Conservation (phyloP, 2,329 filamentous ascomycete genomes). For the Cladosporium sphaerospermum region DNA sequence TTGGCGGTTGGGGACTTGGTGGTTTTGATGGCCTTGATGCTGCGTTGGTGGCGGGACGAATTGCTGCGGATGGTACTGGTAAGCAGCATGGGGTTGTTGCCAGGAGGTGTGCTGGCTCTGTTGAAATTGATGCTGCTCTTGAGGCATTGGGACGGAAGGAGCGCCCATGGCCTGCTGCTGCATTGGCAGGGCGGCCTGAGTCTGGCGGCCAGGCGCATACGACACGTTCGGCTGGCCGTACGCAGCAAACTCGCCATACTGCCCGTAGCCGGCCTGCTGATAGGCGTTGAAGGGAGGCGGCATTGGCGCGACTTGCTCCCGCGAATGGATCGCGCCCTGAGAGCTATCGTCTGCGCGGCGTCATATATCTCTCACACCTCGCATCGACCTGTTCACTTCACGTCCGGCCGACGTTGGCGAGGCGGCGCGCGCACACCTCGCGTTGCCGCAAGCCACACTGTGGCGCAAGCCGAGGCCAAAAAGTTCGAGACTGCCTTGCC, state of each 20-base stretch:
- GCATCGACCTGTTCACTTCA: not conserved
- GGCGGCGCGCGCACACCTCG: not conserved
- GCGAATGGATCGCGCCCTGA: not conserved
- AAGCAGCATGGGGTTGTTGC: not conserved
- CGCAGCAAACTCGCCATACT: not conserved
- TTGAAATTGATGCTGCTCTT: not conserved
- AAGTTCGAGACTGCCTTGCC: constrained; percentile 5
- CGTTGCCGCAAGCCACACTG: constrained; percentile 3
- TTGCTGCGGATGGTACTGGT: not conserved
- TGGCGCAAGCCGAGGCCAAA: constrained; percentile 10
- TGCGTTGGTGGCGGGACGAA: not conserved
- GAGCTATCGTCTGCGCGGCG: not conserved
- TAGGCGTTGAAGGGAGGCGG: constrained; percentile 2
- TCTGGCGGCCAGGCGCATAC: not conserved
- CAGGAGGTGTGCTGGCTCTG: not conserved
- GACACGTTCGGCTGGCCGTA: not conserved
- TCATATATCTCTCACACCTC: not conserved
- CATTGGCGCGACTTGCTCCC: not conserved
- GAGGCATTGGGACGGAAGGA: constrained; percentile 2
- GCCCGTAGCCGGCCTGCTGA: constrained; percentile 1
- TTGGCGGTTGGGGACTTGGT: not conserved
- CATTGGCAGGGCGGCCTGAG: not conserved
- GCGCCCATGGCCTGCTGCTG: constrained; percentile 4
- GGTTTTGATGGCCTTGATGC: not conserved
- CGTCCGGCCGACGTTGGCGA: constrained; percentile 2